Evolutionary conservation across 140 eudicot species (phyloP).

Genomic region (Anethum foeniculum): DNA sequence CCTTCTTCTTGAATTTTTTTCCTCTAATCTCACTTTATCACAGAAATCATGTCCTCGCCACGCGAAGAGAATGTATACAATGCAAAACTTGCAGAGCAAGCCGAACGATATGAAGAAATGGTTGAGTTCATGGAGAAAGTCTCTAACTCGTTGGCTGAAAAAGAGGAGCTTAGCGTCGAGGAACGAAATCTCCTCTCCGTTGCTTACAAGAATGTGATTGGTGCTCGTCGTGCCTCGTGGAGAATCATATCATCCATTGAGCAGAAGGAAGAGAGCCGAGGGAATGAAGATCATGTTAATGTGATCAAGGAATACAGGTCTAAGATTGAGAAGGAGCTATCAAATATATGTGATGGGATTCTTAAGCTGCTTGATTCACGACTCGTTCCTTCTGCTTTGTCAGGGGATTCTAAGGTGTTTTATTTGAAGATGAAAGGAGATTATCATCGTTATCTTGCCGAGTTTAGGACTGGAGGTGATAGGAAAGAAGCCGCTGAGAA

Average conservation of each 20-base stretch:
- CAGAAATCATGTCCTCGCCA: background rate
- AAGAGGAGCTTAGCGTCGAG: background rate
- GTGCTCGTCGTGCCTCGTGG: constrained; percentile 4
- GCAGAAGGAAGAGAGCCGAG: constrained; percentile 2
- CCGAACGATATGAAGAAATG: constrained; percentile 2
- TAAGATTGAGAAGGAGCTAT: constrained; percentile 6
- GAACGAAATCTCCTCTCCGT: constrained; percentile 3
- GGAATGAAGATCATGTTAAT: background rate
- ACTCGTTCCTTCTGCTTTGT: background rate
- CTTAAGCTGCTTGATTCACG: background rate
- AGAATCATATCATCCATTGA: background rate
- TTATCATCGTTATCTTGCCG: constrained; percentile 2
- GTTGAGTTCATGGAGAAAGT: background rate
- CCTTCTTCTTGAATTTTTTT: background rate
- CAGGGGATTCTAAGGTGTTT: constrained; percentile 1
- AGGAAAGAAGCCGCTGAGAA: background rate
- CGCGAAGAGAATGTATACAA: background rate
- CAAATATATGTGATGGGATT: background rate
- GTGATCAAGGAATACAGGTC: constrained; percentile 1
- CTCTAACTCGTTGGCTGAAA: background rate
- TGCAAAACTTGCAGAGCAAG: constrained; percentile 1
- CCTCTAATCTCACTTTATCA: background rate
- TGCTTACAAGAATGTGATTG: constrained; percentile 2
- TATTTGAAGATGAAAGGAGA: constrained; percentile 1
- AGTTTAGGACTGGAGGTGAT: background rate